Conservation (phyloP, 495 filamentous ascomycete genomes). For the Penicillium egyptiacum region DNA sequence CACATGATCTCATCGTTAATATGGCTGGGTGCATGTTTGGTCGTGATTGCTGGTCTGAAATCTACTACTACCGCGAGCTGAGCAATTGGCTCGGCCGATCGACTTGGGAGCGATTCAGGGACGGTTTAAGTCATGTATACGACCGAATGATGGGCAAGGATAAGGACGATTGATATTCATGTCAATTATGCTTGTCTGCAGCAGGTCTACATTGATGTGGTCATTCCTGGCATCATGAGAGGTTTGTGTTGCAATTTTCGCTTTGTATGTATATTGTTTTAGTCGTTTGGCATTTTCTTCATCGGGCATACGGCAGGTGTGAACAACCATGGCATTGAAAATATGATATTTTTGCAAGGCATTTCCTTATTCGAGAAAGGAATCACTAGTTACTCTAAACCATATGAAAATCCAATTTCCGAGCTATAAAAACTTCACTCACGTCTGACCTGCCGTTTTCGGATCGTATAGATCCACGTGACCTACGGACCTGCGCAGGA, state of each 20-base stretch:
- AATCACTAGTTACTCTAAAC: background rate
- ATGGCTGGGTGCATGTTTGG: conserved; percentile 98
- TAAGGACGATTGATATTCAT: background rate
- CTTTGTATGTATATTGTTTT: background rate
- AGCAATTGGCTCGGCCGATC: conserved; percentile 82
- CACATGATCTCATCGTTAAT: conserved; percentile 94
- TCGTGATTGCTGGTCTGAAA: conserved; percentile 96
- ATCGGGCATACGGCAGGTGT: background rate
- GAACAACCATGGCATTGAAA: background rate
- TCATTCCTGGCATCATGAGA: background rate
- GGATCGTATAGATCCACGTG: conserved; percentile 1
- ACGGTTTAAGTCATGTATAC: conserved; percentile 27
- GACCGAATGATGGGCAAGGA: conserved; percentile 17
- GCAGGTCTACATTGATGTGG: too few species aligned
- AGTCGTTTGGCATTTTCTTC: background rate
- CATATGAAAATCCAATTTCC: background rate
- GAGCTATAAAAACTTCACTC: background rate
- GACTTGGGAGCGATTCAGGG: conserved; percentile 66
- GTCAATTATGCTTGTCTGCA: background rate
- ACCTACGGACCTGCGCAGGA: conserved; percentile 4
- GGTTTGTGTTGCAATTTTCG: background rate
- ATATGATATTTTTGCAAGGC: background rate
- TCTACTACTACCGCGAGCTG: conserved; percentile 87
- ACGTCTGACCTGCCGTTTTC: background rate
- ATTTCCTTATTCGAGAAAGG: too few species aligned